phyloP scores from a whole-genome alignment of 139 green algal species.

The Coelastrella sp. region DNA sequence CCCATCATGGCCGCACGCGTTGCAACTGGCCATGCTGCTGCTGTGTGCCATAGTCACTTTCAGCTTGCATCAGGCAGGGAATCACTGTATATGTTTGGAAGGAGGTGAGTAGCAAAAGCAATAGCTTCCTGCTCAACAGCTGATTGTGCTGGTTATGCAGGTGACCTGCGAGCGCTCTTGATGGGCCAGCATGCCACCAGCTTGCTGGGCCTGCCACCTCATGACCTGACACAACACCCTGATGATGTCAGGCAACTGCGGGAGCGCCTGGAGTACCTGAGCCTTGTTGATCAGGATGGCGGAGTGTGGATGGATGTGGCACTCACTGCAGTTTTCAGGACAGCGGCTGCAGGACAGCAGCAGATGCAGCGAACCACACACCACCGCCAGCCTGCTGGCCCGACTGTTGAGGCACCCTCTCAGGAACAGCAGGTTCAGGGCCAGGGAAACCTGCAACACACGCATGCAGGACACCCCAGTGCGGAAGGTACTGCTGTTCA shows the following conservation, averaged over 20 bases:
- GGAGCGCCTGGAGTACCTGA: slow-evolving; percentile 5
- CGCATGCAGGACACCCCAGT: neutral
- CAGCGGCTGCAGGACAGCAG: neutral
- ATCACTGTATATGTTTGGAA: too few species aligned
- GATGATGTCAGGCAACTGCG: slow-evolving; percentile 8
- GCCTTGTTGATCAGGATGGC: neutral
- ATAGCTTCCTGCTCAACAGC: too few species aligned
- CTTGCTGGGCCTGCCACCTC: slow-evolving; percentile 24
- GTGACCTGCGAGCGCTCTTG: slow-evolving; percentile 37
- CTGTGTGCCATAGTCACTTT: too few species aligned
- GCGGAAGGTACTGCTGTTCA: too few species aligned
- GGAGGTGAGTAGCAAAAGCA: too few species aligned
- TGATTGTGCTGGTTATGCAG: neutral
- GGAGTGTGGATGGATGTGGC: slow-evolving; percentile 38
- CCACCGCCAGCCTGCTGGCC: neutral
- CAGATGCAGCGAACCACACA: neutral
- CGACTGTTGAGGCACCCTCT: neutral
- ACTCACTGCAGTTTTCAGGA: neutral
- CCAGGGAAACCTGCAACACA: neutral
- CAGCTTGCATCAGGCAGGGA: too few species aligned
- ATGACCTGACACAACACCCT: neutral
- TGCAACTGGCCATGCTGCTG: too few species aligned
- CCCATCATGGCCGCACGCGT: too few species aligned
- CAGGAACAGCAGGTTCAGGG: slow-evolving; percentile 14
- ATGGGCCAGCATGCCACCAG: neutral